Evolutionary conservation across 2,329 filamentous ascomycete genomes (phyloP).

Genomic region (Grosmannia serpens): DNA sequence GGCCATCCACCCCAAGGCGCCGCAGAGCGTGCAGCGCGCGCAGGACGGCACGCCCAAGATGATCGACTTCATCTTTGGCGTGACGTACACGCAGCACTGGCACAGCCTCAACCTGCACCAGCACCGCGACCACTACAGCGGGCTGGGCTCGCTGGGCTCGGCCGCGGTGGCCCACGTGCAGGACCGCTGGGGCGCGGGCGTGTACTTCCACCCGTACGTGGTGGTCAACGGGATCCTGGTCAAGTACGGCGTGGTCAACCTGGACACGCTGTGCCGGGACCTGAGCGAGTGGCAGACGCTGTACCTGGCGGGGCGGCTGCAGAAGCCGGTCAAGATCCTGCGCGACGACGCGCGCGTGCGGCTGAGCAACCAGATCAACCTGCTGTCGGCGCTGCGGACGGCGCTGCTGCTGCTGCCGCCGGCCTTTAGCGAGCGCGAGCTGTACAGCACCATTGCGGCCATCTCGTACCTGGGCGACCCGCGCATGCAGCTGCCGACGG

Average conservation of each 20-base stretch:
- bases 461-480: conserved; percentile 93
- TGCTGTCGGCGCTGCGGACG: conserved; percentile 82
- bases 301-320: conserved; percentile 89
- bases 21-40: conserved; percentile 67
- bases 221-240: conserved; percentile 91
- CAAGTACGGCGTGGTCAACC: conserved; percentile 94
- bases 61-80: conserved; percentile 97
- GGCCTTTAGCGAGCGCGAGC: conserved; percentile 71
- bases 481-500: conserved; percentile 83
- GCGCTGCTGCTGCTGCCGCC: conserved; percentile 77
- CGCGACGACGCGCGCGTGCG: conserved; percentile 87
- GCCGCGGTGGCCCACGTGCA: conserved; percentile 76
- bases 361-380: conserved; percentile 89
- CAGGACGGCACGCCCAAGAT: conserved; percentile 87
- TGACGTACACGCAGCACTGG: conserved; percentile 92
- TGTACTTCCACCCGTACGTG: conserved; percentile 96
- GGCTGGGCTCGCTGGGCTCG: conserved; percentile 70
- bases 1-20: conserved; percentile 71
- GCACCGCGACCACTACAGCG: conserved; percentile 87
- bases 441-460: conserved; percentile 84
- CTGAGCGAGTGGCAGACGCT: conserved; percentile 86
- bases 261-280: conserved; percentile 79
- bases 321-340: conserved; percentile 96
- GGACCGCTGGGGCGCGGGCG: conserved; percentile 79
- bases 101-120: conserved; percentile 85